Conservation (phyloP, 2,329 filamentous ascomycete genomes). For the Talaromyces pinophilus region DNA sequence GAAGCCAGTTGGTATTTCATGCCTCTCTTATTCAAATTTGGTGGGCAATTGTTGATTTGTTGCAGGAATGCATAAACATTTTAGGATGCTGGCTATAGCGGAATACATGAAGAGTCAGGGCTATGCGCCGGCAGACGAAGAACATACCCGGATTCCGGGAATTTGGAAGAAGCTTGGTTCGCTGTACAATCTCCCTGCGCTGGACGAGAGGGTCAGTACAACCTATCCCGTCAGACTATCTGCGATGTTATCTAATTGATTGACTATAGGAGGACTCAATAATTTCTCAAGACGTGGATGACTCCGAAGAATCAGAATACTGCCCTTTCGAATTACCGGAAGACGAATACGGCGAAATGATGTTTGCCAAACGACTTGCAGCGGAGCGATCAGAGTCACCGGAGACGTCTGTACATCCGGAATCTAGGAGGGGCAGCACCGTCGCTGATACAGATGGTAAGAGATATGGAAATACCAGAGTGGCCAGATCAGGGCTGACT, state of each 20-base stretch:
- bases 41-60: conserved; percentile 17
- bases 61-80: conserved; percentile 86
- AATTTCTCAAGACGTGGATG: conserved; percentile 48
- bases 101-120: conserved; percentile 79
- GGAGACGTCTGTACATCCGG: conserved; percentile 36
- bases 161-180: conserved; percentile 87
- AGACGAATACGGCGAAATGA: conserved; percentile 50
- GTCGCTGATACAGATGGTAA: conserved; percentile 52
- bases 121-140: conserved; percentile 63
- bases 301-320: conserved; percentile 63
- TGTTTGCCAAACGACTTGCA: conserved; percentile 51
- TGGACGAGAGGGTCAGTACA: conserved; percentile 73
- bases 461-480: conserved; percentile 16
- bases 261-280: conserved; percentile 53
- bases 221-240: background rate
- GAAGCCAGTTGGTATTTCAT: conserved; percentile 81
- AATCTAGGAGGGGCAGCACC: conserved; percentile 48
- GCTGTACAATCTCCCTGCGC: conserved; percentile 80
- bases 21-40: background rate
- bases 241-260: conserved; percentile 10
- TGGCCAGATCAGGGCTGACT: background rate
- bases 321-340: conserved; percentile 66
- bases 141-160: conserved; percentile 83
- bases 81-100: conserved; percentile 84
- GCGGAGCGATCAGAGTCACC: conserved; percentile 48